Percentiles rank a stretch among this genome's conserved stretches.
These are phyloP conservation scores for Psilocybe cubensis DNA, from an alignment of 768 basidiomycete genomes.

Conservation along the genomic window DNA sequence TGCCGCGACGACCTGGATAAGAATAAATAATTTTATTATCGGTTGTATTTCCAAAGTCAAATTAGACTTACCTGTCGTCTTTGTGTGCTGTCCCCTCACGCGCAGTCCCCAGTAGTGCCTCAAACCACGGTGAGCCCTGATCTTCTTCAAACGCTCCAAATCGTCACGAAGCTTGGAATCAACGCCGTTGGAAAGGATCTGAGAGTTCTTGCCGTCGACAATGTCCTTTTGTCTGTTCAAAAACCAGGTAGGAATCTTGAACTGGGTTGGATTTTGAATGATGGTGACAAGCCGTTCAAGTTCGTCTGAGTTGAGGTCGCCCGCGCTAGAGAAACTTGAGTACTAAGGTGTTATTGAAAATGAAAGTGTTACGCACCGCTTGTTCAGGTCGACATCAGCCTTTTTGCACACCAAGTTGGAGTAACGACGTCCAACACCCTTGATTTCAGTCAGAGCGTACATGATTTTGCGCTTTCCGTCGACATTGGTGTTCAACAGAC, in stretches of 20 bases:
- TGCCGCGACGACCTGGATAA: slow-evolving; percentile 82
- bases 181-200: slow-evolving; percentile 94
- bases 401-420: slow-evolving; percentile 99
- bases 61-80: slow-evolving; percentile 82
- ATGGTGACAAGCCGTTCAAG: slow-evolving; percentile 98
- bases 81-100: slow-evolving; percentile 98
- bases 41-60: neutral
- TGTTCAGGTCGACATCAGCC: slow-evolving; percentile 98
- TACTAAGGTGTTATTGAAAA: neutral
- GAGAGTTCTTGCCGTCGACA: slow-evolving; percentile 94
- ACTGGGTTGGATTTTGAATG: slow-evolving; percentile 98
- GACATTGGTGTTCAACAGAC: slow-evolving; percentile 99
- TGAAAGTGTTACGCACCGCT: slow-evolving; percentile 70
- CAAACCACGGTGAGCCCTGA: slow-evolving; percentile 93
- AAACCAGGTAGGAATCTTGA: slow-evolving; percentile 99
- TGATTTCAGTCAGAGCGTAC: slow-evolving; percentile 99
- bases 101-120: slow-evolving; percentile 94
- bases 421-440: slow-evolving; percentile 99
- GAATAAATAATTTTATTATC: slow-evolving; percentile 9
- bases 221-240: slow-evolving; percentile 99
- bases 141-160: slow-evolving; percentile 98
- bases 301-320: slow-evolving; percentile 99
- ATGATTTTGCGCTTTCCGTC: slow-evolving; percentile 99
- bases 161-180: slow-evolving; percentile 99
- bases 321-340: slow-evolving; percentile 65